Conservation (phyloP, 169 alveolate genomes). For the Perkinsus olseni region DNA sequence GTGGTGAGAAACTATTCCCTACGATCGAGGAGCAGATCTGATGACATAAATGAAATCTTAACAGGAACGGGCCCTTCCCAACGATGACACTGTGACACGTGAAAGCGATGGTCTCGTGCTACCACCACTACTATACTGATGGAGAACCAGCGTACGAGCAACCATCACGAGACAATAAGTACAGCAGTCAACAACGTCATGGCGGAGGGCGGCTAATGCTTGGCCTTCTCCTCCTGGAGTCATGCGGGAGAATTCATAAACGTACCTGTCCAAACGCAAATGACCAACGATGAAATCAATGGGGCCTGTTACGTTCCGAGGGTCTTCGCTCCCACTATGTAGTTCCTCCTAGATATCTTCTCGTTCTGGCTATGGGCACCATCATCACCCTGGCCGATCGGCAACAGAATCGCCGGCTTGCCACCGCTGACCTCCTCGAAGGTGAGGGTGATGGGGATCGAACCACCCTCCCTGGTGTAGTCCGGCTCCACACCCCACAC, state of each 20-base stretch:
- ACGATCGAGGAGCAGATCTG: too few species aligned
- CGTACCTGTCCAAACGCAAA: background rate
- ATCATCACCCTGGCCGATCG: background rate
- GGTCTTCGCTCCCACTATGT: background rate
- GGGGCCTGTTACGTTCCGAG: background rate
- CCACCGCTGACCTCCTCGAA: background rate
- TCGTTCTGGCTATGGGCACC: slow-evolving; percentile 6
- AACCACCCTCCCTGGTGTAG: slow-evolving; percentile 1
- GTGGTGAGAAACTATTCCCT: too few species aligned
- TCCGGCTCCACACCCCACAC: slow-evolving; percentile 8
- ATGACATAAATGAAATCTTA: too few species aligned
- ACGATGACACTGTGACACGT: too few species aligned
- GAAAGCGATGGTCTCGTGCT: too few species aligned
- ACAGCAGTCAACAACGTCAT: background rate
- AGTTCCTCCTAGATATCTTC: background rate
- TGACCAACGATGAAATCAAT: too few species aligned
- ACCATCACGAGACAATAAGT: too few species aligned
- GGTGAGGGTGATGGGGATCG: slow-evolving; percentile 1
- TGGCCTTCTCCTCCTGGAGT: background rate
- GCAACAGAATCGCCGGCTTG: background rate
- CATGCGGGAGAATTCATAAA: background rate
- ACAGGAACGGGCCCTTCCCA: too few species aligned
- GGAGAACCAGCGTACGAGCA: too few species aligned
- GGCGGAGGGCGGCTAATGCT: background rate
- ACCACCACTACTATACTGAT: too few species aligned